Evolutionary conservation across 2,329 filamentous ascomycete species (phyloP).

Genomic region (Lachnellula willkommii): DNA sequence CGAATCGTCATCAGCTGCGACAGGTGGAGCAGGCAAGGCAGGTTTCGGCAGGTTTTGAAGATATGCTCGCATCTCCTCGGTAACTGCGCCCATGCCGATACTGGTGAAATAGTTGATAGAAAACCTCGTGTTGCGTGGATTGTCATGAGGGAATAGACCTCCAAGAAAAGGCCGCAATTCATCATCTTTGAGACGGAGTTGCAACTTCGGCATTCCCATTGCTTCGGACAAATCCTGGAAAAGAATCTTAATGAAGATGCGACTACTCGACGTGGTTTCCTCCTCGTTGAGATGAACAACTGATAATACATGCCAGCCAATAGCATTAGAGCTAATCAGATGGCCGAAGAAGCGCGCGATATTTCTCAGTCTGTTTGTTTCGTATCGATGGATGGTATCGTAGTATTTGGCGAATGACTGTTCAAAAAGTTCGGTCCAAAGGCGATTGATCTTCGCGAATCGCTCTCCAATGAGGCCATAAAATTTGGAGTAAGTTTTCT

Average conservation of each 20-base stretch:
- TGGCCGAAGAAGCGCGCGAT: conserved; percentile 94
- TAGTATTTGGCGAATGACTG: conserved; percentile 89
- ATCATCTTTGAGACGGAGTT: conserved; percentile 71
- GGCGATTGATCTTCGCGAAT: conserved; percentile 90
- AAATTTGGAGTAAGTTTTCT: conserved; percentile 96
- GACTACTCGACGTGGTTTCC: conserved; percentile 90
- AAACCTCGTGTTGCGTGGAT: conserved; percentile 85
- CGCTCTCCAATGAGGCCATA: conserved; percentile 91
- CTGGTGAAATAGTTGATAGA: conserved; percentile 99
- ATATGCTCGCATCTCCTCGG: conserved; percentile 89
- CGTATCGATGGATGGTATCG: conserved; percentile 93
- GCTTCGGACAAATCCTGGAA: conserved; percentile 89
- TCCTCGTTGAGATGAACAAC: conserved; percentile 90
- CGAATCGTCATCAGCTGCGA: conserved; percentile 52
- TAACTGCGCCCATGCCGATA: conserved; percentile 91
- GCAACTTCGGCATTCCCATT: conserved; percentile 75
- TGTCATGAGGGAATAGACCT: conserved; percentile 85
- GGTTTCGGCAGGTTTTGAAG: conserved; percentile 88
- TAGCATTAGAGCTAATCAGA: conserved; percentile 77
- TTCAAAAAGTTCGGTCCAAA: conserved; percentile 93
- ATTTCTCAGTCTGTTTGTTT: conserved; percentile 91
- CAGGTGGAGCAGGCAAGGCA: conserved; percentile 61
- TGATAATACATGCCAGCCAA: conserved; percentile 86
- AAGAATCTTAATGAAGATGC: conserved; percentile 97
- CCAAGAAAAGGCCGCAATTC: conserved; percentile 70